Conservation (phyloP, 148 eudicot species). For the Nepenthes gracilis region DNA sequence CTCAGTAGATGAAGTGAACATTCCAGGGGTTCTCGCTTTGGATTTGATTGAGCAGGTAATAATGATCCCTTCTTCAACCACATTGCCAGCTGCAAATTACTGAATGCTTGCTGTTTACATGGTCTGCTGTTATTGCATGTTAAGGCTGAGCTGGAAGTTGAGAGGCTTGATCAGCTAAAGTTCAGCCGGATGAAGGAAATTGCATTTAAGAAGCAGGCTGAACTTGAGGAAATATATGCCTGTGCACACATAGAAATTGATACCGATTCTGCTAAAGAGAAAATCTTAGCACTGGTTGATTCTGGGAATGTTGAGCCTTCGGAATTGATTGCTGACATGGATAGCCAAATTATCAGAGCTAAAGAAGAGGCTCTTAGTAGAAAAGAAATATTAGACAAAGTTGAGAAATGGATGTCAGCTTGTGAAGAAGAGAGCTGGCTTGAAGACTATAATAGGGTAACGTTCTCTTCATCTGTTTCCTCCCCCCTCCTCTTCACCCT, state of each 20-base stretch:
- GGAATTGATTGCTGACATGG: constrained; percentile 96
- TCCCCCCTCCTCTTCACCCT: too few species aligned
- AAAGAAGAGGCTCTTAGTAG: constrained; percentile 93
- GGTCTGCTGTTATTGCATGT: constrained; percentile 3
- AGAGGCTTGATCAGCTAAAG: constrained; percentile 88
- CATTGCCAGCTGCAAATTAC: constrained; percentile 2
- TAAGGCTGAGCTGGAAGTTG: constrained; percentile 95
- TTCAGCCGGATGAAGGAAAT: constrained; percentile 98
- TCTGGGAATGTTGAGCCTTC: constrained; percentile 90
- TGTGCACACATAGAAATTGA: constrained; percentile 92
- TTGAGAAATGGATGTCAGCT: constrained; percentile 99
- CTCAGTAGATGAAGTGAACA: constrained; percentile 72
- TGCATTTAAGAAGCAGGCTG: constrained; percentile 88
- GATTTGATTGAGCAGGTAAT: constrained; percentile 89
- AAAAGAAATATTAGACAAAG: constrained; percentile 93
- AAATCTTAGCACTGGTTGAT: constrained; percentile 71
- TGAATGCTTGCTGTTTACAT: constrained; percentile 1
- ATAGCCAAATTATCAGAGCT: constrained; percentile 75
- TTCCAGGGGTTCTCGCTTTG: constrained; percentile 86
- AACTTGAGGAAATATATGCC: constrained; percentile 87
- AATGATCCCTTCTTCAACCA: constrained; percentile 1
- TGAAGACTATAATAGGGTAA: constrained; percentile 93
- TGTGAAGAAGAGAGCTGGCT: constrained; percentile 99
- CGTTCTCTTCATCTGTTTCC: background rate
- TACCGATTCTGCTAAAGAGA: constrained; percentile 74